Evolutionary conservation across 805 yeast species (phyloP).

Genomic region (Kodamaea jinghongensis): DNA sequence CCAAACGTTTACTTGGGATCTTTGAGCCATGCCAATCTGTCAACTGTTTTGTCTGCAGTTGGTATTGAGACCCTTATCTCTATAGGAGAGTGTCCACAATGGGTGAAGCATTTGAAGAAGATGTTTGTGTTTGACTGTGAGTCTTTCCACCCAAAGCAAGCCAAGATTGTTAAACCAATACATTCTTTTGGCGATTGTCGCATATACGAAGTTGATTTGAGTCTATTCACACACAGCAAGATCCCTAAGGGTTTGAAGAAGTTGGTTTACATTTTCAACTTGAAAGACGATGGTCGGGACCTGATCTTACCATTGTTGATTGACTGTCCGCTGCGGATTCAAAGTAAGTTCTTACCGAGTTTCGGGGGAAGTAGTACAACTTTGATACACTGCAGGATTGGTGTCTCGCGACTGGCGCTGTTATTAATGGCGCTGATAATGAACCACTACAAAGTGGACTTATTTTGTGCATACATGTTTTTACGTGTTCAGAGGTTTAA

Average conservation of each 20-base stretch:
- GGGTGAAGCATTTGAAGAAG: constrained; percentile 22
- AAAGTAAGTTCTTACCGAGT: constrained; percentile 23
- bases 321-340: constrained; percentile 29
- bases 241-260: constrained; percentile 10
- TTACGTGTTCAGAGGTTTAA: constrained; percentile 39
- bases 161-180: constrained; percentile 3
- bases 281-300: constrained; percentile 41
- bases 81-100: constrained; percentile 35
- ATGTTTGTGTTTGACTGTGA: constrained; percentile 12
- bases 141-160: neutral
- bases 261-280: constrained; percentile 28
- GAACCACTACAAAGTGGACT: constrained; percentile 28
- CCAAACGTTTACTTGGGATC: constrained; percentile 33
- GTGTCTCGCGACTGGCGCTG: constrained; percentile 43
- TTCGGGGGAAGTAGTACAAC: constrained; percentile 12
- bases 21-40: constrained; percentile 32
- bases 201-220: constrained; percentile 20
- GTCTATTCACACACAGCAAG: constrained; percentile 5
- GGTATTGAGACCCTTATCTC: constrained; percentile 28
- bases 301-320: constrained; percentile 27
- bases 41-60: constrained; percentile 23
- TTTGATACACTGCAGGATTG: constrained; percentile 40
- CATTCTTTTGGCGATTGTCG: constrained; percentile 12
- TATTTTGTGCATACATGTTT: constrained; percentile 35
- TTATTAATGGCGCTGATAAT: constrained; percentile 39